These are phyloP conservation scores for Calonectria pseudoreteaudii DNA, from an alignment of 2,329 filamentous ascomycete genomes.

Conservation along the genomic window DNA sequence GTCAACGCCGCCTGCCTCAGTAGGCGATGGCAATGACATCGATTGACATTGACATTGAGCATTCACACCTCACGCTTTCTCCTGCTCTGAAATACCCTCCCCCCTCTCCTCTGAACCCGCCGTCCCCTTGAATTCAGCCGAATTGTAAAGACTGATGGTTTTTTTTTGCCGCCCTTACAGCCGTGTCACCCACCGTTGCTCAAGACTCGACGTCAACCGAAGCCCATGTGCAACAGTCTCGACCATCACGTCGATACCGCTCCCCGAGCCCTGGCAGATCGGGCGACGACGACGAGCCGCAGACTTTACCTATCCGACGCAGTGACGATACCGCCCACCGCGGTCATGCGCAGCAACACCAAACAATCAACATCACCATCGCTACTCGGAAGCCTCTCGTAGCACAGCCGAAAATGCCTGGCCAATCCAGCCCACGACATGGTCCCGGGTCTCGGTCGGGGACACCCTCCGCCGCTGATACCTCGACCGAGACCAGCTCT, in stretches of 20 bases:
- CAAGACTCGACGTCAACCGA: slow-evolving; percentile 64
- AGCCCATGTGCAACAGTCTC: slow-evolving; percentile 61
- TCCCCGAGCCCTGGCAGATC: slow-evolving; percentile 67
- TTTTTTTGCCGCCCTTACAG: slow-evolving; percentile 40
- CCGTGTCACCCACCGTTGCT: slow-evolving; percentile 47
- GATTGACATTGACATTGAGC: slow-evolving; percentile 12
- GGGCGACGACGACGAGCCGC: slow-evolving; percentile 56
- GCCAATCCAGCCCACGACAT: slow-evolving; percentile 45
- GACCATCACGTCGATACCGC: slow-evolving; percentile 62
- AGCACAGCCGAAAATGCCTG: slow-evolving; percentile 54
- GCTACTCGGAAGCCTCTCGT: slow-evolving; percentile 62
- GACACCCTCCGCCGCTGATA: slow-evolving; percentile 44
- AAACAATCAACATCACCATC: slow-evolving; percentile 47
- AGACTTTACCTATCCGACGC: slow-evolving; percentile 56
- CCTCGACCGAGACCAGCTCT: slow-evolving; percentile 55
- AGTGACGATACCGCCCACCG: slow-evolving; percentile 57
- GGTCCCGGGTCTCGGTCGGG: slow-evolving; percentile 41
- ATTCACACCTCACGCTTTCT: slow-evolving; percentile 6
- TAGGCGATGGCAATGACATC: background rate
- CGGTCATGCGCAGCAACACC: slow-evolving; percentile 51
- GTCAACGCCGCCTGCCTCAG: background rate
- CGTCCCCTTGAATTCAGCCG: background rate
- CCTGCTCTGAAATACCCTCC: slow-evolving; percentile 1
- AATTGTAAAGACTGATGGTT: slow-evolving; percentile 49
- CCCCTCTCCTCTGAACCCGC: slow-evolving; percentile 16